These are phyloP conservation scores for Coemansia sp. DNA, from an alignment of 192 early-diverging fungal genomes.

Conservation along the genomic window DNA sequence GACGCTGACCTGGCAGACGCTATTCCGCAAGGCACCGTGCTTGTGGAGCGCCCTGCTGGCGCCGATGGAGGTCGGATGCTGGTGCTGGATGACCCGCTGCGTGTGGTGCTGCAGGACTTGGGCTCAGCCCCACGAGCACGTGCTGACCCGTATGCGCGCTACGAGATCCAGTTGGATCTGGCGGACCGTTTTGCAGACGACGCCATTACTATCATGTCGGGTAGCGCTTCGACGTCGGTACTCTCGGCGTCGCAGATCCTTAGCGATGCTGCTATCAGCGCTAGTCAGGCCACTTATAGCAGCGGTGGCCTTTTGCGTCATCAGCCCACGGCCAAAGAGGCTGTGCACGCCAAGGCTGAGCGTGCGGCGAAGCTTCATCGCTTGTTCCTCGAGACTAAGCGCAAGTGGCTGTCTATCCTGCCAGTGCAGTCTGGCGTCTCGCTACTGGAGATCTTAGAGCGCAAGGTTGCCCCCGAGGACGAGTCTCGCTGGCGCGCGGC, in stretches of 20 bases:
- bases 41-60: conserved; percentile 47
- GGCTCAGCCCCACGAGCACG: conserved; percentile 60
- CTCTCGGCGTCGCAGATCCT: conserved; percentile 57
- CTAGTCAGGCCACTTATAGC: conserved; percentile 51
- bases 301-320: conserved; percentile 49
- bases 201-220: conserved; percentile 57
- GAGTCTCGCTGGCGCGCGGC: conserved; percentile 65
- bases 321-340: conserved; percentile 57
- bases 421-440: conserved; percentile 82
- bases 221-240: conserved; percentile 51
- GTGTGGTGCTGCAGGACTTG: conserved; percentile 68
- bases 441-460: conserved; percentile 83
- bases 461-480: conserved; percentile 70
- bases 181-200: conserved; percentile 64
- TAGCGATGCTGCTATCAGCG: conserved; percentile 54
- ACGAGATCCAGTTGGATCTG: conserved; percentile 56
- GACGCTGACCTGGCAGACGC: conserved; percentile 51
- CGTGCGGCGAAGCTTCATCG: conserved; percentile 62
- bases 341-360: conserved; percentile 57
- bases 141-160: conserved; percentile 49
- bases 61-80: conserved; percentile 36
- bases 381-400: conserved; percentile 87
- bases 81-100: conserved; percentile 63
- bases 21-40: conserved; percentile 55
- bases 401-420: conserved; percentile 80